These are phyloP conservation scores for Wilcoxina mikolae DNA, from an alignment of 495 filamentous ascomycete species.

Conservation along the genomic window DNA sequence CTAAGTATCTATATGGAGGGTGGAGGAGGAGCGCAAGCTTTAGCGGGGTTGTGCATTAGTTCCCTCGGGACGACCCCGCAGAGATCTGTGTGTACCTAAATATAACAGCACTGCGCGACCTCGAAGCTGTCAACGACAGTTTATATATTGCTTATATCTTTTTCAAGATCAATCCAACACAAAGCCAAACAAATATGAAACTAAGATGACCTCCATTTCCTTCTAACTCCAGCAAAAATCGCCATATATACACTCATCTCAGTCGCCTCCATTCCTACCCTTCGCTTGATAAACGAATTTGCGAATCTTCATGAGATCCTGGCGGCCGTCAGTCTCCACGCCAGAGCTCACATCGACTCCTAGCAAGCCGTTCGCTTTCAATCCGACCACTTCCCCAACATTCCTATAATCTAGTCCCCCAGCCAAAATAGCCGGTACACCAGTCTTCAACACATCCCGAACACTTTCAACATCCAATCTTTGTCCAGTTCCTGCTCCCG, in stretches of 20 bases:
- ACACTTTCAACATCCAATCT: conserved; percentile 52
- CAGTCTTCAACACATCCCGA: conserved; percentile 41
- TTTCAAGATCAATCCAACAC: too few species aligned
- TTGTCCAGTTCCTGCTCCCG: conserved; percentile 68
- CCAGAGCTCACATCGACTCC: conserved; percentile 90
- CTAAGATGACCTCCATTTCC: too few species aligned
- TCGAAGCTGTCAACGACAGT: background rate
- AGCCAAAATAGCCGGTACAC: conserved; percentile 52
- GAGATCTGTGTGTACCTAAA: background rate
- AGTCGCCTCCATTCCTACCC: conserved; percentile 16
- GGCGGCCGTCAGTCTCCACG: conserved; percentile 68
- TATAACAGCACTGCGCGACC: background rate
- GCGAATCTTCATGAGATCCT: conserved; percentile 68
- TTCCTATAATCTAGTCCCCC: conserved; percentile 69
- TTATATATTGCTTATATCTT: conserved; percentile 2
- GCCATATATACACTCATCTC: background rate
- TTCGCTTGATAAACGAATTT: conserved; percentile 67
- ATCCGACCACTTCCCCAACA: conserved; percentile 45
- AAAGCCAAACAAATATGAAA: too few species aligned
- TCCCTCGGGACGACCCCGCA: background rate
- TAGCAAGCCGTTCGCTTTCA: conserved; percentile 42
- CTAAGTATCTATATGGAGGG: background rate
- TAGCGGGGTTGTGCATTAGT: background rate
- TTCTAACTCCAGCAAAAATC: background rate
- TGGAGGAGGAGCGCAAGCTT: background rate